Percentiles rank a stretch among this genome's conserved stretches.
Conservation (phyloP, 1,284 basidiomycete species). For the Peniophora sp. region DNA sequence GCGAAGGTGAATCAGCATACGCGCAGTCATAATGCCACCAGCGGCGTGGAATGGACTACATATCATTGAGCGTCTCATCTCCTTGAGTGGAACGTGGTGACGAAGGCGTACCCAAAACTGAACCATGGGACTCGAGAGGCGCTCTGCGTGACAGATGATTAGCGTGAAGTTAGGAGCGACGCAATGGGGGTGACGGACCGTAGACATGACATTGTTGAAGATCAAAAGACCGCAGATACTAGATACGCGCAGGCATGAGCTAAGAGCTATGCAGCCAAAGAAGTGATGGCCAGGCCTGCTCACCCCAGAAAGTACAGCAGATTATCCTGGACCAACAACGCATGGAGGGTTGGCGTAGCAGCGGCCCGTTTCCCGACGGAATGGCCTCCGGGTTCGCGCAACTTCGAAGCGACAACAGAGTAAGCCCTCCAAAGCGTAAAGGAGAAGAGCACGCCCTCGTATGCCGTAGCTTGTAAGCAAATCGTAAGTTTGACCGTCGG, state of each 20-base stretch:
- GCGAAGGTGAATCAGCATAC: conserved; percentile 35
- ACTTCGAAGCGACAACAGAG: neutral
- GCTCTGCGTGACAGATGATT: conserved; percentile 4
- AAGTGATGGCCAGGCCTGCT: conserved; percentile 11
- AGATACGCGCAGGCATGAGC: neutral
- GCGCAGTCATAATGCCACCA: conserved; percentile 34
- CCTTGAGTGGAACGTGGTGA: neutral
- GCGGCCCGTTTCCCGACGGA: conserved; percentile 6
- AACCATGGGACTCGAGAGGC: conserved; percentile 39
- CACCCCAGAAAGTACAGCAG: conserved; percentile 28
- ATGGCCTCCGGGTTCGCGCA: conserved; percentile 1
- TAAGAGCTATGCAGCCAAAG: no score
- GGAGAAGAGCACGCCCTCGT: conserved; percentile 25
- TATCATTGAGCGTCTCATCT: neutral
- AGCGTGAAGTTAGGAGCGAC: neutral
- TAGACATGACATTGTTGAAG: conserved; percentile 38
- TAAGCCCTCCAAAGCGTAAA: conserved; percentile 28
- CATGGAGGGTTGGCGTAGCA: conserved; percentile 19
- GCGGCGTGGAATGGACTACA: conserved; percentile 38
- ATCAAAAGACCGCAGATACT: conserved; percentile 26
- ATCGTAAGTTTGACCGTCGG: neutral
- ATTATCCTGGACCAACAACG: conserved; percentile 29
- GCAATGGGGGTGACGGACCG: conserved; percentile 15
- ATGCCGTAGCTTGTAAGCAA: conserved; percentile 8
- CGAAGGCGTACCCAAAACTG: conserved; percentile 29